Conservation (phyloP, 176 grass and related monocot genomes). For the Carex littledalei region DNA sequence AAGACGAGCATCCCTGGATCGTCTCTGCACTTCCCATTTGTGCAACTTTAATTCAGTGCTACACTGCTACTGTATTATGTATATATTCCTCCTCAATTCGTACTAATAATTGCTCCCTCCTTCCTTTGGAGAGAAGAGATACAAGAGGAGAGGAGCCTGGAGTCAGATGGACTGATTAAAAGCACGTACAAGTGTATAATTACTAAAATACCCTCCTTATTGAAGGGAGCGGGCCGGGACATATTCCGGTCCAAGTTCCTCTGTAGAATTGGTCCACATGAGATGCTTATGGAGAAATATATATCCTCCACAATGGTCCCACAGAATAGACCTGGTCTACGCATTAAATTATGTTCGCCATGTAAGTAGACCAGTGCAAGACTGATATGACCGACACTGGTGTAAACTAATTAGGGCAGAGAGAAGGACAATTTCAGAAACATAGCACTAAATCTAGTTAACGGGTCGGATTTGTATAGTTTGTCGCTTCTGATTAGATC, state of each 20-base stretch:
- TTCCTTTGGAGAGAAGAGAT: constrained; percentile 1
- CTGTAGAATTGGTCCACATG: not conserved
- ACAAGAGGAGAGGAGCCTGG: not conserved
- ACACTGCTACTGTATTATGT: not conserved
- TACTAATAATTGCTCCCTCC: not conserved
- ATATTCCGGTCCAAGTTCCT: not conserved
- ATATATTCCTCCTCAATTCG: not conserved
- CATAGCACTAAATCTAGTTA: not conserved
- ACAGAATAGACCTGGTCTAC: not conserved
- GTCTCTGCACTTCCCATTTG: constrained; percentile 10
- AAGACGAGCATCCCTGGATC: constrained; percentile 39
- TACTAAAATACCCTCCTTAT: constrained; percentile 10
- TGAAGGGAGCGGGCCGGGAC: no score
- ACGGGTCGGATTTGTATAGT: constrained; percentile 10
- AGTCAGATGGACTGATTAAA: constrained; percentile 14
- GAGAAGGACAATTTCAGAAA: not conserved
- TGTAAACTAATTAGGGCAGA: not conserved
- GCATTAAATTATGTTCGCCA: not conserved
- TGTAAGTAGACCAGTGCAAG: not conserved
- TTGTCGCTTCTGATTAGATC: constrained; percentile 12
- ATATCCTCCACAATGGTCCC: not conserved
- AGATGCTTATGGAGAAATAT: not conserved
- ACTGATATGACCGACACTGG: not conserved
- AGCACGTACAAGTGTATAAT: constrained; percentile 8
- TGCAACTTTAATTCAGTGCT: not conserved